Base-by-base conservation (phyloP, 1,139 yeast genomes). In the Kodamaea plutei region DNA sequence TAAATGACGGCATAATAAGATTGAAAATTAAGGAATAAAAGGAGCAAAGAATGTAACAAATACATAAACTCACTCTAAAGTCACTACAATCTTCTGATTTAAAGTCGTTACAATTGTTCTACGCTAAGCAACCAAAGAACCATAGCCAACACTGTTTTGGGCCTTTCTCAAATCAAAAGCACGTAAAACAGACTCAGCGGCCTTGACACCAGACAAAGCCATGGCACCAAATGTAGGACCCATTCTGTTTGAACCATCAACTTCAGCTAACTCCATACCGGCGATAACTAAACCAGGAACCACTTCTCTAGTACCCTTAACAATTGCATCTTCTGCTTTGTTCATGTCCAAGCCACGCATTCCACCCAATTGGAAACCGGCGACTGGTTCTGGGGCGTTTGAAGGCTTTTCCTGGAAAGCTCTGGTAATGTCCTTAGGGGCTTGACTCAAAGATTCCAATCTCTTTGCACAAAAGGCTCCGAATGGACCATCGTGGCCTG, bases 151-250 rank as follows among this genome's bases (percentile, higher is more conserved):
- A n/a, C 36, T 53, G 39, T 65, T 65, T 42, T 65, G 66, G 42
- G 55, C 54, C 60, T 64, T 68, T 56, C 81, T 69, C 28, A 50
- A 29, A 22, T 76, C 80, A 41, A 58, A 64, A 25, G 72, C 70
- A 34, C 69, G 65, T 54, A 76, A 64, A 25, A 70, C 76, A 22
- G 68, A 55, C 48, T 80, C 84, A 15, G 87, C 88, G 28, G 88
- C 88, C 59, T 79, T 79, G 44, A 79, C 80, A 44, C 88, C 88
- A 20, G 84, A 75, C 37, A 79, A 71, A 23, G 77, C 82, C 89
- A 82, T 82, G 30, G 88, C 89, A 36, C 88, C 89, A 44, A 82
- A 82, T 20, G 89, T 82, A 31, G 91, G 89, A 11, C 91, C 89
- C 89, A 82, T 82, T 59, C 91, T 74, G 69, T 80, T 79, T 43